Base-by-base conservation (phyloP, 139 green algal species). In the Chlorella sp. region DNA sequence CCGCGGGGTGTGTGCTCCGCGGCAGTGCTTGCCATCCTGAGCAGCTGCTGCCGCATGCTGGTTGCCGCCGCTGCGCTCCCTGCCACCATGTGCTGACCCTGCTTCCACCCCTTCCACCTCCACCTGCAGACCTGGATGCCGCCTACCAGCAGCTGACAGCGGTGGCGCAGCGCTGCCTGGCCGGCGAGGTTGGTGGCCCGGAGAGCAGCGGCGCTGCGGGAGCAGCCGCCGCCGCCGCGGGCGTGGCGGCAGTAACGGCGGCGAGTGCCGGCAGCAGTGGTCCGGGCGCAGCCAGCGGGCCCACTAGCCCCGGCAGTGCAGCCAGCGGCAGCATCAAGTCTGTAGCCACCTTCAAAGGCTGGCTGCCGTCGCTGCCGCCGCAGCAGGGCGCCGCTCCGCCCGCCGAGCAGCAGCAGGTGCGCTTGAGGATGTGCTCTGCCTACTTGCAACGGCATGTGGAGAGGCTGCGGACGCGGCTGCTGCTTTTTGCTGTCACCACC, bases 91-190 rank as follows among this genome's bases (percentile, higher is more conserved):
- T 60, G 51, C 11, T 60, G 51, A 51, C 44, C 51, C 15, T 60
- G 44, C 44, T 60, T 60, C 51, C 15, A 3, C 51, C 51, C 51
- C 11, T 60, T 15, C 51, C 51, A 60, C 51, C 51, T 60, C 12
- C 11, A 9, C 51, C 51, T 36, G 88, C 92, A 39, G 81, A 94
- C 51, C 70, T 97, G 65, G 94, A 96, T 0, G 32, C 55, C 7
- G 92, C 93, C 6, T 92, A 92, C 47, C 56, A 51, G 28, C 76
- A 94, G 85, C 88, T 94, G 71, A 56, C 47, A 15, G 36, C 51
- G 12, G 71, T 93, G n/a, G 90, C 90, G 36, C n/a, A 81, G 34
- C 78, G 85, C 25, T 87, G 86, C 21, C 63, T 92, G 72, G 78
- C 78, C 16, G 91, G 91, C 21, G 80, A 89, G 82, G 60, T 76